Conservation (phyloP, 169 alveolate genomes). For the Ichthyophthirius multifiliis region DNA sequence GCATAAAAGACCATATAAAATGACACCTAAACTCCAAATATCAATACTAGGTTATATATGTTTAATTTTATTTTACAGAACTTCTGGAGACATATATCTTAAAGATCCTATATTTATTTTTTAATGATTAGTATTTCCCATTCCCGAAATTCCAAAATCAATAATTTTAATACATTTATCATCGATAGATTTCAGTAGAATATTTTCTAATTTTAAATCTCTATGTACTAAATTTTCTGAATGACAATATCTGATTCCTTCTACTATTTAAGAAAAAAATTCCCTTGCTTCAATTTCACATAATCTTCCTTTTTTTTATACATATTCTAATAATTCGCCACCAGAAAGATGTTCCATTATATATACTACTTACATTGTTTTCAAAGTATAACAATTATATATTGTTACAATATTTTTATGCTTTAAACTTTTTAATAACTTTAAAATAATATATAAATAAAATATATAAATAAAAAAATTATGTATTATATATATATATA, state of each 20-base stretch:
- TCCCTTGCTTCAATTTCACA: conserved; percentile 49
- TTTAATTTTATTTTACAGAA: conserved; percentile 1
- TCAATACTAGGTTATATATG: conserved; percentile 31
- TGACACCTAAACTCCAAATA: conserved; percentile 72
- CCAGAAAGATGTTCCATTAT: conserved; percentile 80
- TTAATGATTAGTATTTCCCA: conserved; percentile 3
- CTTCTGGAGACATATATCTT: conserved; percentile 63
- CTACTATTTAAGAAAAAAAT: conserved; percentile 46
- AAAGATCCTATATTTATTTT: conserved; percentile 15
- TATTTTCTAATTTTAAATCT: conserved; percentile 76
- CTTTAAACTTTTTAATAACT: conserved; percentile 46
- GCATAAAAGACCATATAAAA: conserved; percentile 55
- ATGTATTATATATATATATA: not conserved
- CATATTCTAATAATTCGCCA: conserved; percentile 65
- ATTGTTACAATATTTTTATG: conserved; percentile 70
- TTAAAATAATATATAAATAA: not conserved
- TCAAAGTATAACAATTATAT: conserved; percentile 46
- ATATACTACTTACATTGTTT: conserved; percentile 46
- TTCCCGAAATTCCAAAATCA: conserved; percentile 75
- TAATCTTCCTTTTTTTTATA: conserved; percentile 34
- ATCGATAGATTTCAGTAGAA: conserved; percentile 41
- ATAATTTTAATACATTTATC: conserved; percentile 39
- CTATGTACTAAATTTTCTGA: conserved; percentile 66
- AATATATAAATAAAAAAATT: not conserved
- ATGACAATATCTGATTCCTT: conserved; percentile 70